Percentiles rank a stretch among this genome's conserved stretches.
Conservation (phyloP, 2,329 filamentous ascomycete genomes). For the Penicillium freii region DNA sequence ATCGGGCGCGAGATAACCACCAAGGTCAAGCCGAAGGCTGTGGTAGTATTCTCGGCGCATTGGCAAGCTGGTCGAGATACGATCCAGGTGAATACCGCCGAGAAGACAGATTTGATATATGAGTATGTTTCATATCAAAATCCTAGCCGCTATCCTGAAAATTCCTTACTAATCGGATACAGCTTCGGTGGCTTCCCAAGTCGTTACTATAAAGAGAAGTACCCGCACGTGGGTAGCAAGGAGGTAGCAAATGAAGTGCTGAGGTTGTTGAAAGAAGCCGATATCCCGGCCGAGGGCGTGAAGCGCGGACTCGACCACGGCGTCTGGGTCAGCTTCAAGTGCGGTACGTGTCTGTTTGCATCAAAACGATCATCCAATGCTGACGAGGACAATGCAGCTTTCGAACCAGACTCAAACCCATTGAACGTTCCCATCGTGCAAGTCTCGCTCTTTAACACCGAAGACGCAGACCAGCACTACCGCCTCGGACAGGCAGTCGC, state of each 20-base stretch:
- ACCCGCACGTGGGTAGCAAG: slow-evolving; percentile 62
- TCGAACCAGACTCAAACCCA: slow-evolving; percentile 61
- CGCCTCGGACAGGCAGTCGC: slow-evolving; percentile 65
- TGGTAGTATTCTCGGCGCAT: slow-evolving; percentile 75
- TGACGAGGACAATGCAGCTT: slow-evolving; percentile 45
- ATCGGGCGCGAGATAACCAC: slow-evolving; percentile 70
- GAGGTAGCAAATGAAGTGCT: slow-evolving; percentile 61
- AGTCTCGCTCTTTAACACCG: slow-evolving; percentile 64
- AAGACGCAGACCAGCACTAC: slow-evolving; percentile 66
- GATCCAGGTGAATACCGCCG: slow-evolving; percentile 65
- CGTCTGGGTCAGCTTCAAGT: slow-evolving; percentile 68
- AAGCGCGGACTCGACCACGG: slow-evolving; percentile 71
- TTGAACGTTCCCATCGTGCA: slow-evolving; percentile 68
- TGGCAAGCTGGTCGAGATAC: slow-evolving; percentile 61
- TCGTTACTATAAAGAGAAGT: slow-evolving; percentile 67
- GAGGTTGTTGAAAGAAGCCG: slow-evolving; percentile 53
- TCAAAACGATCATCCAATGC: not conserved
- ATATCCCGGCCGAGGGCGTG: slow-evolving; percentile 59
- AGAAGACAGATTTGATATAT: slow-evolving; percentile 66
- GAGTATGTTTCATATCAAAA: slow-evolving; percentile 48
- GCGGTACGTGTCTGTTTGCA: slow-evolving; percentile 36
- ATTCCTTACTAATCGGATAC: not conserved
- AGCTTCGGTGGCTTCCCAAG: slow-evolving; percentile 70
- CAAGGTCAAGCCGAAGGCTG: slow-evolving; percentile 67
- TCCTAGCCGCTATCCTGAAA: no score